Base-by-base conservation (phyloP, 2,329 filamentous ascomycete species). In the Colletotrichum tamarilloi region DNA sequence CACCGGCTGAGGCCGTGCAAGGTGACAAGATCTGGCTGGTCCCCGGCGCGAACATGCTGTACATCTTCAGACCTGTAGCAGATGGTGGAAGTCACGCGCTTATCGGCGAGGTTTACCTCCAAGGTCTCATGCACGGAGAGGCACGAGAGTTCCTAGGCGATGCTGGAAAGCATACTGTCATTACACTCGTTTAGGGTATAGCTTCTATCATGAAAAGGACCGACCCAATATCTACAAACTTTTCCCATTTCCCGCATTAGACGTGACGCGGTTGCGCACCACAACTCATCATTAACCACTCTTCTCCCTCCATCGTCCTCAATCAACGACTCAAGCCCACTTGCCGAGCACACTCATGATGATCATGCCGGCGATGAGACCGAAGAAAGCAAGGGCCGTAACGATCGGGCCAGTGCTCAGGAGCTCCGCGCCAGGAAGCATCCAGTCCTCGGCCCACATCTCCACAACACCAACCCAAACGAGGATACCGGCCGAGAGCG, bases 391-490 rank as follows among this genome's bases (percentile, higher is more conserved):
- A 9, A 88, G 80, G 1, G 79, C 46, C 0, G 90, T 90, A 69
- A 85, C 87, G 0, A 85, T 32, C 1, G 86, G 49, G 0, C 86
- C 80, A 0, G 91, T 87, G 35, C 88, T 82, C 19, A 87, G 80
- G 80, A 93, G 81, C 78, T 92, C 89, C 7, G 74, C 73, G 62
- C 58, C 76, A 22, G 87, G 88, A 1, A 85, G 85, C 77, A 90
- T 88, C 93, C 93, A 95, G 79, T 95, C 93, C 53, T 88, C 85
- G 2, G 92, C 92, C 90, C 92, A 92, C 92, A 95, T 95, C 83
- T 95, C 93, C 0, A 95, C 93, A 1, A 95, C 82, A 2, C 92
- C 92, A 2, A 95, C 93, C 92, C 93, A 95, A n/a, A 93, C 84
- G 38, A 95, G 85, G 57, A 96, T 94, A 32, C 93, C 93, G 0